Base-by-base conservation (phyloP, 371 early-diverging fungal species). In the Entomophthora muscae region DNA sequence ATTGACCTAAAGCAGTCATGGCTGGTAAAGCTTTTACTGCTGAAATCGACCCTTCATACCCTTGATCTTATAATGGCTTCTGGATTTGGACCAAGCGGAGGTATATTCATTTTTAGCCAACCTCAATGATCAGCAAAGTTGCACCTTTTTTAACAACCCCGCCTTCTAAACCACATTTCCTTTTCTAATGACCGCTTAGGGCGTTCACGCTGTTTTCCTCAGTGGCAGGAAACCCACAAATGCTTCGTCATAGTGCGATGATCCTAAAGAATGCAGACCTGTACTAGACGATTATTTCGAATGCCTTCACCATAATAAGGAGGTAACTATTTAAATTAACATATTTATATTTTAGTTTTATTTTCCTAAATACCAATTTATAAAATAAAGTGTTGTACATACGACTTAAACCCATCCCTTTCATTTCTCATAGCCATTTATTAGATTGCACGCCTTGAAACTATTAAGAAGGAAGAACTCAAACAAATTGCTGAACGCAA, bases 221-320 rank as follows among this genome's bases (percentile, higher is more conserved):
- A 82, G 70, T 89, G 89, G 89, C 88, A 87, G 71, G 89, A 89
- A 73, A 85, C 85, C 72, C 78, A 81, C 76, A 86, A 89, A 72
- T 89, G 89, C 76, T 86, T 84, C 66, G 85, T 83, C 67, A 73
- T 76, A 66, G n/a, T 83, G 83, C 65, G 82, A 84, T 71, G 71
- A 74, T 53, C 85, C 82, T 63, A 76, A 79, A 60, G 83, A 86
- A 68, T 89, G 89, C 72, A 70, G 78, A 52, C 75, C 76, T 33
- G 82, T 84, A 68, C 79, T 80, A 64, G 87, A 87, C 64, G 89
- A 89, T 69, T 89, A 89, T 68, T 71, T 84, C 27, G 89, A 89
- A 75, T 89, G 89, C 70, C 78, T 89, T 61, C 86, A 86, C 67
- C 86, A 85, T 69, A 84, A 82, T 70, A 89, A 89, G 69, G 89